Base-by-base conservation (phyloP, 805 yeast species). In the Kazachstania kunashirensis region DNA sequence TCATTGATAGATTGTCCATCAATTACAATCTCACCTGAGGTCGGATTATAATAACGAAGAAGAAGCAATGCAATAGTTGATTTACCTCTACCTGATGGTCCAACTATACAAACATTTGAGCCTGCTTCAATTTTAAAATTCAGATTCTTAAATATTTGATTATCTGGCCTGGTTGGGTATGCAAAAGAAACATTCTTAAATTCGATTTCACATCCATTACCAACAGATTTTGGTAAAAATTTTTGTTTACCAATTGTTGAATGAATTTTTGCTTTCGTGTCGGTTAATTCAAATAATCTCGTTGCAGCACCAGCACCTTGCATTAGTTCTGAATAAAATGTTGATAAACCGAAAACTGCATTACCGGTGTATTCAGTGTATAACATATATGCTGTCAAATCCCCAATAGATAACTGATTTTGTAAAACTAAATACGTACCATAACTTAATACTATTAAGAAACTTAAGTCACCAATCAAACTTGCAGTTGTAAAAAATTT, bases 271-370 rank as follows among this genome's bases (percentile, higher is more conserved):
- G 96, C 88, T 40, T 75, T 63, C 59, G 82, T 70, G 44, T 84
- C 94, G 31, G 81, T 74, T 32, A 92, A 66, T 57, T 92, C 98
- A 63, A 89, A 89, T 25, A 89, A 66, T 45, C 98, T 70, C 37
- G 89, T 78, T 0, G 97, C 94, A 1, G 97, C 97, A 38, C 98
- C 98, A 7, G 85, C 83, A 37, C 96, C 97, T 64, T 92, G 92
- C 98, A 92, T 92, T 41, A 92, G 65, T 57, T 92, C 98, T 1
- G 95, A 79, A 54, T 88, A 92, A 55, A 92, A 89, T 44, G 83
- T 81, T 0, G 96, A 89, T n/a, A 89, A 57, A 0, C 96, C 95
- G 56, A 82, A 83, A 36, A 89, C 83, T 5, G 96, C 81, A 24
- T 82, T 70, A 1, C 96, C 96, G 1, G 96, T 81, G 57, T 84